Percentiles rank a stretch among this genome's conserved stretches.
These are phyloP conservation scores for Puccinia novopanici DNA, from an alignment of 1,284 basidiomycete species.

Conservation along the genomic window DNA sequence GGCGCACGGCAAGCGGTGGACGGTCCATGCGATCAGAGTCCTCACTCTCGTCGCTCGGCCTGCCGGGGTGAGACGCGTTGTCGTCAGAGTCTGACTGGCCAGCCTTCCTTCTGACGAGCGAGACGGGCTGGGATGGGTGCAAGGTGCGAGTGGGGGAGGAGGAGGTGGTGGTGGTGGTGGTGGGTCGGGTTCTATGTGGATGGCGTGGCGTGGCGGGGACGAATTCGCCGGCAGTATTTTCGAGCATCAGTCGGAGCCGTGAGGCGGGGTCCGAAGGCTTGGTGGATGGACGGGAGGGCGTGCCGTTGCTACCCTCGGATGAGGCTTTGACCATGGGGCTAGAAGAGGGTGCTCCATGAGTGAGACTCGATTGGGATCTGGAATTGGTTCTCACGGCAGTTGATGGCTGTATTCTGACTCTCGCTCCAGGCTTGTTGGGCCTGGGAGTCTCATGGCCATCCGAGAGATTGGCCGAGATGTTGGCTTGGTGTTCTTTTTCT, in stretches of 20 bases:
- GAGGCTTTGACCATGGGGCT: slow-evolving; percentile 44
- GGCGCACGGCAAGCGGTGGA: neutral
- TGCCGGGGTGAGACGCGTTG: neutral
- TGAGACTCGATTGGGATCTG: neutral
- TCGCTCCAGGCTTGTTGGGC: neutral
- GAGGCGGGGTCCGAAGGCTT: slow-evolving; percentile 17
- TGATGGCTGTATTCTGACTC: slow-evolving; percentile 7
- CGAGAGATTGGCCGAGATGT: slow-evolving; percentile 1
- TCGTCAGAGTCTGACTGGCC: neutral
- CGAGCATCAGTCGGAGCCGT: slow-evolving; percentile 34
- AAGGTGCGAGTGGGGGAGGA: too few species aligned
- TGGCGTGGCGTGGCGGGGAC: slow-evolving; percentile 46
- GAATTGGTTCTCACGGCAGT: neutral
- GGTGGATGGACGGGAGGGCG: neutral
- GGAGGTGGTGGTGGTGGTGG: neutral
- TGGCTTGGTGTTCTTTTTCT: neutral
- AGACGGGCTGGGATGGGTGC: neutral
- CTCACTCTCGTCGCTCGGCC: slow-evolving; percentile 31
- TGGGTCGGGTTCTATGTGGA: slow-evolving; percentile 8
- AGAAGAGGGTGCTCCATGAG: neutral
- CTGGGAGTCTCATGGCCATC: slow-evolving; percentile 21
- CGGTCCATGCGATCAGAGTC: slow-evolving; percentile 11
- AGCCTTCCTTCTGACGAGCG: neutral
- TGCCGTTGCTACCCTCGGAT: slow-evolving; percentile 14
- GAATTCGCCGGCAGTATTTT: slow-evolving; percentile 43